Evolutionary conservation across 179 eudicot genomes (phyloP).

Genomic region (Camellia oleifera): DNA sequence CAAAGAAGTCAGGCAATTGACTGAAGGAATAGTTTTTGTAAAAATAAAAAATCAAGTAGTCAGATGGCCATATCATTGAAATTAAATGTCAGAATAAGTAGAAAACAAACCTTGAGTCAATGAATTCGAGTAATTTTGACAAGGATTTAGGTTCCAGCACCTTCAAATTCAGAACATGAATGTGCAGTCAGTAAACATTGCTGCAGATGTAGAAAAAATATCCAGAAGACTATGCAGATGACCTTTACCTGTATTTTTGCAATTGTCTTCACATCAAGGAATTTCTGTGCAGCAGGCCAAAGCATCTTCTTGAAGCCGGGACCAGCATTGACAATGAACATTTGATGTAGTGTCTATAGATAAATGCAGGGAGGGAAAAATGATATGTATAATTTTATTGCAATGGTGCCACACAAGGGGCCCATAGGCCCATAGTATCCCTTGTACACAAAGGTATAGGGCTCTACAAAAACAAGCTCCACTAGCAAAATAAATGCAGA

Average conservation of each 20-base stretch:
- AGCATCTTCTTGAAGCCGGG: constrained; percentile 59
- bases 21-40: constrained; percentile 30
- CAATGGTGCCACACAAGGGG: not conserved
- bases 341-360: constrained; percentile 45
- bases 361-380: not conserved
- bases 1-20: constrained; percentile 94
- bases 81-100: not conserved
- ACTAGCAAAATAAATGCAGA: not conserved
- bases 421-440: constrained; percentile 3
- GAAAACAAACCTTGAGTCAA: constrained; percentile 55
- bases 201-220: not conserved
- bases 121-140: constrained; percentile 46
- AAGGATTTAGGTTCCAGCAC: constrained; percentile 69
- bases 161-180: constrained; percentile 27
- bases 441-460: not conserved
- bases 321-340: constrained; percentile 58
- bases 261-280: constrained; percentile 66
- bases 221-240: not conserved
- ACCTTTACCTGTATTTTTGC: constrained; percentile 59
- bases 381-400: not conserved
- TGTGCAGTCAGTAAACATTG: constrained; percentile 7
- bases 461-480: constrained; percentile 8
- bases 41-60: constrained; percentile 10
- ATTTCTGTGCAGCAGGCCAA: constrained; percentile 79
- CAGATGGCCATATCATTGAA: constrained; percentile 9